Conservation (phyloP, 1,284 basidiomycete species). For the Trametes polyzona region DNA sequence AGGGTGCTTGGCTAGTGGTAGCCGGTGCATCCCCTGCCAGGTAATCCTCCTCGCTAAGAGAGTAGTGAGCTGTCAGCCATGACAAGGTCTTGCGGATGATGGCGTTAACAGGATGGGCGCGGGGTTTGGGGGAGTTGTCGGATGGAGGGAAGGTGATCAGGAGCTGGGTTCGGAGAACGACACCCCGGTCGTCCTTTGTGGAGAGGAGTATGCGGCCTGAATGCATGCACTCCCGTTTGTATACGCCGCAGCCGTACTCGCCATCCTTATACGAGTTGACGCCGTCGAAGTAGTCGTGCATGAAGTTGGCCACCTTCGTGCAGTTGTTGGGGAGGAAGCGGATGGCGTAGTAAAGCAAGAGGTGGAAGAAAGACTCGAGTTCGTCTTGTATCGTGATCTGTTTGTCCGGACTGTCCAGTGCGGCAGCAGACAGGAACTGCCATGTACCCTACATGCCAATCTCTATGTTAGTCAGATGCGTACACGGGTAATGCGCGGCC, state of each 20-base stretch:
- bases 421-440: slow-evolving; percentile 13
- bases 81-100: neutral
- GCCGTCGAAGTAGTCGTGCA: slow-evolving; percentile 15
- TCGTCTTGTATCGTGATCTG: slow-evolving; percentile 8
- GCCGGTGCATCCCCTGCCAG: too few relatives aligned
- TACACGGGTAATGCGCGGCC: neutral
- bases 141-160: neutral
- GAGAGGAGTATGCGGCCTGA: too few relatives aligned
- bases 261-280: neutral
- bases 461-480: too few relatives aligned
- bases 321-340: slow-evolving; percentile 14
- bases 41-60: too few relatives aligned
- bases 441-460: slow-evolving; percentile 10
- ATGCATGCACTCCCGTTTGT: too few relatives aligned
- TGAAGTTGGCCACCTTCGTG: slow-evolving; percentile 1
- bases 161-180: too few relatives aligned
- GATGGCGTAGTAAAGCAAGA: slow-evolving; percentile 14
- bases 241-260: neutral
- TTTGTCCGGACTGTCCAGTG: neutral
- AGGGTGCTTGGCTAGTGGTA: too few relatives aligned
- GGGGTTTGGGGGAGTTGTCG: neutral
- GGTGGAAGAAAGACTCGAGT: slow-evolving; percentile 16
- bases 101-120: neutral
- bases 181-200: too few relatives aligned
- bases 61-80: neutral